Evolutionary conservation across 305 asterid genomes (phyloP), one percentile per base, ranked within the genome.

Genomic region (Euphrasia arctica): DNA sequence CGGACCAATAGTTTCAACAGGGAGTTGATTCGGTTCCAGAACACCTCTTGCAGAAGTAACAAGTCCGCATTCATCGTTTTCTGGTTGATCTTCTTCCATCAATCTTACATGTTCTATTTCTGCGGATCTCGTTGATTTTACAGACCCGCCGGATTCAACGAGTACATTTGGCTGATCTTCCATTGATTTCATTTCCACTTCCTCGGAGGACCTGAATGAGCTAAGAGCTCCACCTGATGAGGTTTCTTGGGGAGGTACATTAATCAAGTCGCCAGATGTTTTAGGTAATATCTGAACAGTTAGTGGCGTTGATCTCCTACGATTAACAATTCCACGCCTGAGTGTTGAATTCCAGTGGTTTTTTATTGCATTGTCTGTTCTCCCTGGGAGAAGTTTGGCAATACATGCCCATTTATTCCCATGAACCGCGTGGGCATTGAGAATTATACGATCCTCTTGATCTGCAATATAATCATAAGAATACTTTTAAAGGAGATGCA

Each of bases 371-470:
- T 91, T 91, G 75, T 91, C 96, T 59, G 96, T 91, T 80, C 98
- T 84, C 28, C 96, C 98, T 0, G 94, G 88, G 62, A 91, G 89
- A 74, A 89, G 85, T 67, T 83, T 91, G 4, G 96, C 93, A 62
- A 90, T 90, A 59, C 83, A 70, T 7, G 96, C 91, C 97, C 96
- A 90, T 75, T 79, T 90, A 58, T 90, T 88, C 63, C 98, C 98
- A 82, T 88, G 85, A 61, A 83, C 69, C 42, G 79, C 79, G 73
- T 91, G 96, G 0, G 96, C 95, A 2, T 78, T 75, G 54, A 80
- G 42, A 66, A 91, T 87, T 13, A 83, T 75, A 41, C 62, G 75
- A 75, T 91, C 95, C 78, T 91, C 98, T 74, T 86, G 92, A 62
- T 82, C 98, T 91, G 90, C 79, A 82, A 48, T 65, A 66, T 32